Percentiles rank a stretch among this genome's conserved stretches.
These are phyloP conservation scores for Sordariomycetes sp. DNA, from an alignment of 2,329 filamentous ascomycete species.

Conservation along the genomic window DNA sequence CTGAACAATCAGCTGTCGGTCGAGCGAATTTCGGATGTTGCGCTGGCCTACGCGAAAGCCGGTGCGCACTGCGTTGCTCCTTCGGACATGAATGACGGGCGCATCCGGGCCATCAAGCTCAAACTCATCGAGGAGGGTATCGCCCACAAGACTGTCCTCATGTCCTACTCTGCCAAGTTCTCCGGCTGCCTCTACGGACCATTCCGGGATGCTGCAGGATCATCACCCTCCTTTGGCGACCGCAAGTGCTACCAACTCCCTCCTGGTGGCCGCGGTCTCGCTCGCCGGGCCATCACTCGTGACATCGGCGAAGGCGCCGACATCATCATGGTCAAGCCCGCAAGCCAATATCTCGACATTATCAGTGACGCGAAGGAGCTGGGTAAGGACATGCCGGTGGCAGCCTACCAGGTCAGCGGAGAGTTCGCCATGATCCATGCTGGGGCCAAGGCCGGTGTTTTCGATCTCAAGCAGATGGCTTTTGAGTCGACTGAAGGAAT, in stretches of 20 bases:
- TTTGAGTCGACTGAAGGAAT: conserved; percentile 94
- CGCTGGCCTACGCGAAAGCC: conserved; percentile 90
- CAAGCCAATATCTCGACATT: conserved; percentile 91
- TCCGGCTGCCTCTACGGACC: conserved; percentile 93
- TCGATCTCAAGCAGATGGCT: conserved; percentile 89
- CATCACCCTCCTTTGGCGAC: conserved; percentile 84
- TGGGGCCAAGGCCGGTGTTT: conserved; percentile 89
- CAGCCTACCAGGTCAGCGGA: conserved; percentile 93
- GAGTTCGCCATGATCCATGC: conserved; percentile 98
- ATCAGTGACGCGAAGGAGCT: conserved; percentile 96
- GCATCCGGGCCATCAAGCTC: conserved; percentile 94
- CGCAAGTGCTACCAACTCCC: conserved; percentile 95
- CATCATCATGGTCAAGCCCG: conserved; percentile 99
- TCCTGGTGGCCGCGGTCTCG: conserved; percentile 82
- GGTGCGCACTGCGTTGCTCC: conserved; percentile 95
- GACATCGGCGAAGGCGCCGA: conserved; percentile 93
- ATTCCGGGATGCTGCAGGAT: conserved; percentile 93
- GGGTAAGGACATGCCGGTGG: conserved; percentile 82
- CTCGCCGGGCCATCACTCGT: conserved; percentile 77
- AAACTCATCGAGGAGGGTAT: conserved; percentile 95
- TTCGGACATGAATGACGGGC: conserved; percentile 98
- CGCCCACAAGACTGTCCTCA: conserved; percentile 81
- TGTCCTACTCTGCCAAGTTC: conserved; percentile 98
- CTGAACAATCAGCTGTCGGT: conserved; percentile 92
- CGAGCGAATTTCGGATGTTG: conserved; percentile 92